Base-by-base conservation (phyloP, 352 stramenopile species). In the Blastocystis sp. region DNA sequence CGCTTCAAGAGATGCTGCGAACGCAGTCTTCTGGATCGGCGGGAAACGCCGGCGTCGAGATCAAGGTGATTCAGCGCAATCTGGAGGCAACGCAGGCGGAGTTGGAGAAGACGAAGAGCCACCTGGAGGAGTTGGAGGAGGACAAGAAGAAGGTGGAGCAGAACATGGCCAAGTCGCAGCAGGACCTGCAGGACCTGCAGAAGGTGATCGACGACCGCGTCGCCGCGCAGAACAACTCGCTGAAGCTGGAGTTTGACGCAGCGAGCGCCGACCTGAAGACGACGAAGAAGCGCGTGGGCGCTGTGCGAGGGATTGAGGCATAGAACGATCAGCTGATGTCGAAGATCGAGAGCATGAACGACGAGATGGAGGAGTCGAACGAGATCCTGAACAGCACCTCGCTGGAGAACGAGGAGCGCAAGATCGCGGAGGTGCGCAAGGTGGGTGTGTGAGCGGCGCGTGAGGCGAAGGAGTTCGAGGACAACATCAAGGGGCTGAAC, bases 1-100 rank as follows among this genome's bases (percentile, higher is more conserved):
- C 76, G 9, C 64, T 86, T 56, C 76, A 86, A 78, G 76, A 86
- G 43, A 86, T 86, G 76, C 43, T 86, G 17, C 76, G 76, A 10
- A 86, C 17, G 2, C 61, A 70, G 43, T 52, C 76, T 34, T n/a
- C n/a, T 10, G 76, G n/a, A 43, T 23, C 7, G 3, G 21, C 11
- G 10, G 41, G n/a, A 9, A 38, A 60, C 23, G 41, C 10, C 23
- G 62, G 69, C 9, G 52, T 79, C 17, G 61, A 86, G 41, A 76
- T 86, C 38, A 74, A 86, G 43, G 76, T 76, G 34, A 38, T 86
- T 40, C 60, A 86, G 40, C 60, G 64, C 14, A 86, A 86, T 41
- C 64, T 86, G 41, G 76, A 86, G 23, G 38, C 76, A 1, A 76
- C 64, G 28, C 76, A 86, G 45, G 76, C 60, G 1, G 76, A 86